Conservation (phyloP, 225 moss, liverwort and hornwort genomes). For the Ulota crispa region DNA sequence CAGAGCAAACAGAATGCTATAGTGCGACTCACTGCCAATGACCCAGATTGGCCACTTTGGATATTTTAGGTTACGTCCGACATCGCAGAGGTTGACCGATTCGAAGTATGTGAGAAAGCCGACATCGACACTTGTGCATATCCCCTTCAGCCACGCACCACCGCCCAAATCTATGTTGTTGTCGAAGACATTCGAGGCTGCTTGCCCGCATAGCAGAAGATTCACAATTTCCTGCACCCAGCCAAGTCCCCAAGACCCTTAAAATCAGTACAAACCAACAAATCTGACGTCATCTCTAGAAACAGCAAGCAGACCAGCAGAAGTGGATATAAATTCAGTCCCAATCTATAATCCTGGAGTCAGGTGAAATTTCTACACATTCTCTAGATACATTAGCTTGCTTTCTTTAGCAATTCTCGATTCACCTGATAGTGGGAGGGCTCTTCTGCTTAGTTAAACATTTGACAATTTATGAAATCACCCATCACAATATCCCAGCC, state of each 20-base stretch:
- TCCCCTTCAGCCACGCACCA: slow-evolving; percentile 89
- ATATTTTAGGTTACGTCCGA: slow-evolving; percentile 90
- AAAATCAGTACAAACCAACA: neutral
- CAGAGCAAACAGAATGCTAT: slow-evolving; percentile 88
- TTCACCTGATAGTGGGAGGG: neutral
- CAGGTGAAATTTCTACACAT: neutral
- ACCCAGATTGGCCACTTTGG: slow-evolving; percentile 99
- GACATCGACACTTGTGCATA: slow-evolving; percentile 85
- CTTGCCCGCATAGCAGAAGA: slow-evolving; percentile 89
- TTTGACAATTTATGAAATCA: neutral
- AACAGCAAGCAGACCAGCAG: neutral
- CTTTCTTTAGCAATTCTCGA: neutral
- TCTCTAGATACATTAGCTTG: neutral
- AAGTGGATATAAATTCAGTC: neutral
- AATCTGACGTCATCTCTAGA: neutral
- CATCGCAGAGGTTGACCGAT: slow-evolving; percentile 91
- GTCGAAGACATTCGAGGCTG: slow-evolving; percentile 94
- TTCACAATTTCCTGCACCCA: slow-evolving; percentile 93
- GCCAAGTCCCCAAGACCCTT: slow-evolving; percentile 1
- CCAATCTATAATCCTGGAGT: neutral
- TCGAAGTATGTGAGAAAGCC: slow-evolving; percentile 95
- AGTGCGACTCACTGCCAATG: slow-evolving; percentile 96
- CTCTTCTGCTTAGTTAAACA: neutral
- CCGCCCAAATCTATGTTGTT: slow-evolving; percentile 92
- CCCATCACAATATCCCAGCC: neutral